Conservation (phyloP, 495 filamentous ascomycete species). For the Aspergillus avenaceus region DNA sequence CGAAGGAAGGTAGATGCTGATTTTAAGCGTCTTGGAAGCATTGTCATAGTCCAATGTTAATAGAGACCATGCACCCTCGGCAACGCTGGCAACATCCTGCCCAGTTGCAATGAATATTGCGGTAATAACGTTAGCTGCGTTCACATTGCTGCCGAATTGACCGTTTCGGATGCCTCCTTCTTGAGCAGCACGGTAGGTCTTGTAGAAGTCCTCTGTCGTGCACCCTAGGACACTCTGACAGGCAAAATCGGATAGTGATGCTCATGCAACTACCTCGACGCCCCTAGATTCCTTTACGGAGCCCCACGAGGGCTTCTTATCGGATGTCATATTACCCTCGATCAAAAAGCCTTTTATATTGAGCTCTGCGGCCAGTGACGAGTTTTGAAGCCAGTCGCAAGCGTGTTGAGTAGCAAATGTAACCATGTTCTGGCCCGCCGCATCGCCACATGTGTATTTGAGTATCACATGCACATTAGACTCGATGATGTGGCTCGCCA, state of each 20-base stretch:
- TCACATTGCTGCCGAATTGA: constrained; percentile 6
- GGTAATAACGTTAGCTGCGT: constrained; percentile 9
- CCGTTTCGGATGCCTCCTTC: constrained; percentile 12
- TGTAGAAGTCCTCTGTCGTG: constrained; percentile 1
- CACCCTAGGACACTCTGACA: constrained; percentile 4
- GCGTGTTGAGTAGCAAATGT: constrained; percentile 10
- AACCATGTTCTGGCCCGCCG: constrained; percentile 16
- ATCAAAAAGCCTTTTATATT: constrained; percentile 1
- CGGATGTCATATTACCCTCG: constrained; percentile 8
- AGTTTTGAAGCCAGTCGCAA: constrained; percentile 3
- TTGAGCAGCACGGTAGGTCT: not conserved
- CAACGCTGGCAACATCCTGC: constrained; percentile 9
- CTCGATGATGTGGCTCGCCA: constrained; percentile 6
- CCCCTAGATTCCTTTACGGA: constrained; percentile 9
- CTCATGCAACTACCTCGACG: constrained; percentile 13
- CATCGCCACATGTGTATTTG: constrained; percentile 11
- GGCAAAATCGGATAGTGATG: constrained; percentile 1
- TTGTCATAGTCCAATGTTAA: constrained; percentile 4
- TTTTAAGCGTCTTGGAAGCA: not conserved
- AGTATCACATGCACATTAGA: constrained; percentile 7
- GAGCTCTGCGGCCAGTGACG: not conserved
- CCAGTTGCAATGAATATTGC: constrained; percentile 14
- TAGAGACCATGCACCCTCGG: constrained; percentile 12
- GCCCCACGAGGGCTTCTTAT: constrained; percentile 13
- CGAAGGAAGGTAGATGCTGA: constrained; percentile 9